These are phyloP conservation scores for Ceratorhiza oryzae-sativae DNA, from an alignment of 1,284 basidiomycete genomes.

Conservation along the genomic window DNA sequence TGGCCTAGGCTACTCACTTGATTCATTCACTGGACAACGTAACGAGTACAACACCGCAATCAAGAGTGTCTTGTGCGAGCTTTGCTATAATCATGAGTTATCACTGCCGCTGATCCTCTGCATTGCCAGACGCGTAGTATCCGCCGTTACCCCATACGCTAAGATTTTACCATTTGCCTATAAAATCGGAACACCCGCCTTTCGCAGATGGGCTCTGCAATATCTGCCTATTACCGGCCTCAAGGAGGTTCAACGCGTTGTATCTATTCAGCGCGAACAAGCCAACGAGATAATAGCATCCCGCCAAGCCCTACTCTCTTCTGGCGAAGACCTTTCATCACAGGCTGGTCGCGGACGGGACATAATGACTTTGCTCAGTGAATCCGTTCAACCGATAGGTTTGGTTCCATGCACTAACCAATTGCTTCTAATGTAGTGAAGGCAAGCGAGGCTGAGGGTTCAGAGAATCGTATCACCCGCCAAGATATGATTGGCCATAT, in stretches of 20 bases:
- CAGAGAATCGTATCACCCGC: conserved; percentile 53
- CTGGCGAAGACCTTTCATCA: conserved; percentile 45
- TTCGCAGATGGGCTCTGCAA: conserved; percentile 58
- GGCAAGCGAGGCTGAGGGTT: conserved; percentile 51
- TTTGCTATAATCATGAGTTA: conserved; percentile 50
- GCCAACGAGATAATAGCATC: conserved; percentile 54
- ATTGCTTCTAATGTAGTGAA: conserved; percentile 49
- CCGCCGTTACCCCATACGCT: conserved; percentile 47
- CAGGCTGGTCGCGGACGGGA: conserved; percentile 53
- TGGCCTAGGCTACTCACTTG: conserved; percentile 61
- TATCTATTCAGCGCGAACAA: conserved; percentile 59
- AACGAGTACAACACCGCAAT: conserved; percentile 60
- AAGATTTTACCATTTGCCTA: conserved; percentile 9
- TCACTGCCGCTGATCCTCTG: conserved; percentile 44
- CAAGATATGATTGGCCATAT: conserved; percentile 57
- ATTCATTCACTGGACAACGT: conserved; percentile 56
- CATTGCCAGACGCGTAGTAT: conserved; percentile 54
- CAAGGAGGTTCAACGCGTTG: conserved; percentile 56
- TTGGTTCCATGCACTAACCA: background rate
- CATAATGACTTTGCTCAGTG: conserved; percentile 60
- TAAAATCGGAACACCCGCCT: conserved; percentile 50
- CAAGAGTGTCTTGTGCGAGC: conserved; percentile 58
- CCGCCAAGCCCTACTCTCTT: conserved; percentile 45
- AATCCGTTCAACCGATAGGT: conserved; percentile 42
- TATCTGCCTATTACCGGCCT: conserved; percentile 55